Evolutionary conservation across 768 basidiomycete species (phyloP), one percentile per base, ranked within the genome.

Genomic region (Hortiboletus campestris): DNA sequence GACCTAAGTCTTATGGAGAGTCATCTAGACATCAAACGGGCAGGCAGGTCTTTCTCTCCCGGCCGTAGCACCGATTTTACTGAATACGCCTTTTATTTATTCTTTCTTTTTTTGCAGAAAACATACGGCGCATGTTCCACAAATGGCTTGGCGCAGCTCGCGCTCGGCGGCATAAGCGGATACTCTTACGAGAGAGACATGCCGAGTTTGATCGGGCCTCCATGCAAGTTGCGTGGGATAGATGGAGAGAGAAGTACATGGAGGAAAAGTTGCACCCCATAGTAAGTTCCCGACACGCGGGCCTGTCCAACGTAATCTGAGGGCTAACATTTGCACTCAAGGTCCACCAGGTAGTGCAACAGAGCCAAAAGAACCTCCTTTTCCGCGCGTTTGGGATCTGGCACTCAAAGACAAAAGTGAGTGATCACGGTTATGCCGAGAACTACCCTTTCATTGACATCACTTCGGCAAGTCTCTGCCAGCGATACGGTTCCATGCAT

Each of bases 1-100:
- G 84, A 86, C 59, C 71, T 86, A 4, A 86, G 83, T 61, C 79
- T 94, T n/a, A 83, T 94, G 81, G 86, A 91, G 65, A 92, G 89
- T 65, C 89, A 91, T 69, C 81, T 85, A 53, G 80, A 88, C 57
- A 84, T 94, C 43, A 91, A 89, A 69, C 80, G 80, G 42, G 89
- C 91, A 78, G 91, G 91, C 84, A 63, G 36, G 72, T 56, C 32
- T 36, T 55, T 49, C 25, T 42, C 43, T 51, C 36, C 25, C 6
- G 46, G 17, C 46, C 12, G 11, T n/a, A 43, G 35, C 13, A 17
- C 32, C 34, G 13, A 53, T 51, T 34, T 55, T 39, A 29, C 29
- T 52, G 53, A 31, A 43, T 14, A 40, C 20, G 16, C 13, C 45
- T 13, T 55, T 34, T 60, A 56, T 42, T 46, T n/a, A n/a, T n/a